Evolutionary conservation across 2,329 filamentous ascomycete species (phyloP), one percentile per base, ranked within the genome.

Genomic region (Sporothrix phasma): DNA sequence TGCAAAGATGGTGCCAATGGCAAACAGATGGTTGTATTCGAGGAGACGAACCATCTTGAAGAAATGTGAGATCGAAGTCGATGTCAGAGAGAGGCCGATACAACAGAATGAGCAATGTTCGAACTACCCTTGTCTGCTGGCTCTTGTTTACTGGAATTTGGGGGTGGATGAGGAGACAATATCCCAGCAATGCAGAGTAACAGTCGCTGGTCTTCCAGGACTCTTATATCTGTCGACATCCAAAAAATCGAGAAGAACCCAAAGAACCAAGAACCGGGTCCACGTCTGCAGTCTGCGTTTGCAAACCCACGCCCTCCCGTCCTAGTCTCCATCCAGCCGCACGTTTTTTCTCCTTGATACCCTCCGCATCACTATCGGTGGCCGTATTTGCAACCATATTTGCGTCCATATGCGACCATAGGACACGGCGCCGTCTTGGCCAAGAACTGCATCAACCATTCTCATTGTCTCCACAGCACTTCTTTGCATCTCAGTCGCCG

Each of bases 1-100:
- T 66, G 85, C 83, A 73, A 88, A 88, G 65, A 87, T 79, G 62
- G 82, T 84, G 61, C 61, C 61, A 11, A 63, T 6, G 26, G 61
- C 61, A 46, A 63, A 63, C 13, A 63, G 26, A 29, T 63, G 49
- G 31, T 46, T 63, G 24, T 63, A 63, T n/a, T 63, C 29, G 17
- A 62, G 47, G 17, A 62, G 61, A 17, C 61, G 61, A 10, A 37
- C 47, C 61, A 62, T 62, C 17, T 43, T 53, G 61, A 45, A 15
- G 19, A 15, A 24, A 46, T 39, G 17, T 10, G n/a, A n/a, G n/a
- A n/a, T n/a, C n/a, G n/a, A n/a, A n/a, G n/a, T 24, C 5, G n/a
- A 56, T n/a, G 5, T 31, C 47, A 31, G 15, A 31, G 3, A n/a
- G n/a, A n/a, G n/a, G n/a, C n/a, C n/a, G n/a, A n/a, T n/a, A n/a